phyloP scores from a whole-genome alignment of 192 early-diverging fungal species.

The Entomortierella chlamydospora region DNA sequence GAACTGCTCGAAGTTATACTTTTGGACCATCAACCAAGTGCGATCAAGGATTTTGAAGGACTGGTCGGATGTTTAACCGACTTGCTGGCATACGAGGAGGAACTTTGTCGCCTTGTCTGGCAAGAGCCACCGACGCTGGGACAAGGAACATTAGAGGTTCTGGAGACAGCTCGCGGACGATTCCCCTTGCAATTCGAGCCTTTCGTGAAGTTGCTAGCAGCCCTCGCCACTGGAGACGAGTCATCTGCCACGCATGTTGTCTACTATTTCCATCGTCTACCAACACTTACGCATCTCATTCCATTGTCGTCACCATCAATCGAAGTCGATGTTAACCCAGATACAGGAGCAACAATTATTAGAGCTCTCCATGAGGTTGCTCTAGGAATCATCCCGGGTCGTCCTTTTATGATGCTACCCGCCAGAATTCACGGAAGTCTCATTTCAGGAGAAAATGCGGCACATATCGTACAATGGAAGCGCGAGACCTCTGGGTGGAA shows the following conservation, averaged over 20 bases:
- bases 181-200: conserved; percentile 51
- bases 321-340: conserved; percentile 10
- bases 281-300: conserved; percentile 30
- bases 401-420: conserved; percentile 40
- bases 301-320: conserved; percentile 14
- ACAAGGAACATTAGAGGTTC: conserved; percentile 31
- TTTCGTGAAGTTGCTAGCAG: conserved; percentile 30
- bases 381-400: conserved; percentile 25
- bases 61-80: conserved; percentile 28
- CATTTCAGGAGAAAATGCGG: conserved; percentile 35
- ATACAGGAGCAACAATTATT: conserved; percentile 26
- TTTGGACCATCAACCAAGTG: conserved; percentile 21
- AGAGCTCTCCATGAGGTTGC: conserved; percentile 21
- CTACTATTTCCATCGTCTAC: conserved; percentile 36
- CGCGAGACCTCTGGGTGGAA: conserved; percentile 44
- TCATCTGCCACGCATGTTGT: conserved; percentile 42
- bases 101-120: conserved; percentile 33
- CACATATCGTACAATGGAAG: conserved; percentile 39
- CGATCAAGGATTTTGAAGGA: conserved; percentile 45
- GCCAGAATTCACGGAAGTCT: conserved; percentile 28
- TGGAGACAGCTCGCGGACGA: conserved; percentile 41
- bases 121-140: conserved; percentile 20
- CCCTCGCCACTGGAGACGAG: conserved; percentile 31
- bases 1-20: conserved; percentile 27
- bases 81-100: conserved; percentile 21